Conservation (phyloP, 257 asterid genomes). For the Nemophila menziesii region DNA sequence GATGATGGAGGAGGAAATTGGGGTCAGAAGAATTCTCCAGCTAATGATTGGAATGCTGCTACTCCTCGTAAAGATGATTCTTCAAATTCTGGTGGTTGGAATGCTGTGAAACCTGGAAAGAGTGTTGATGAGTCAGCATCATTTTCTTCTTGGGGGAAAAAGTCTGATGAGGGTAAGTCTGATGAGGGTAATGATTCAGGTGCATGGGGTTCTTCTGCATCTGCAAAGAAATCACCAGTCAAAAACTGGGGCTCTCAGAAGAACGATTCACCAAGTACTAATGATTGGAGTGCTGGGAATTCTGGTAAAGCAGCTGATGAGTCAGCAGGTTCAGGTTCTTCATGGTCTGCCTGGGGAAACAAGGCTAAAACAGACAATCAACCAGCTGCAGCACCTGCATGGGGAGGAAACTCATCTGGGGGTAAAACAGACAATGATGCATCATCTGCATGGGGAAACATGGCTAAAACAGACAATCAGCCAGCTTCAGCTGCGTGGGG, state of each 20-base stretch:
- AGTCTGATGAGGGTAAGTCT: background rate
- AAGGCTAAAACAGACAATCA: too few relatives aligned
- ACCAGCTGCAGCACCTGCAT: background rate
- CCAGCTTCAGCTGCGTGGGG: background rate
- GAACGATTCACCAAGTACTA: conserved; percentile 1
- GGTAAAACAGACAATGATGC: background rate
- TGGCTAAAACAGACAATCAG: background rate
- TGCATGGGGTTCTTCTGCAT: background rate
- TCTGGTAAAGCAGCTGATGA: conserved; percentile 1
- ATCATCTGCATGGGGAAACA: too few relatives aligned
- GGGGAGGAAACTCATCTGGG: conserved; percentile 3
- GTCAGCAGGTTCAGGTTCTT: background rate
- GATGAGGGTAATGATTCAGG: background rate
- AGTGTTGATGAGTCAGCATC: conserved; percentile 12
- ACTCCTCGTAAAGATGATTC: conserved; percentile 15
- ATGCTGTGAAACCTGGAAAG: conserved; percentile 10
- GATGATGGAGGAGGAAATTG: background rate
- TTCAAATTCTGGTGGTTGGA: conserved; percentile 17
- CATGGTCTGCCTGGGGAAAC: background rate
- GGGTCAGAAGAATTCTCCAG: too few relatives aligned
- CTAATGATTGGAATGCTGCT: conserved; percentile 6
- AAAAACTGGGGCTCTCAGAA: background rate
- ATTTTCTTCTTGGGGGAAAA: conserved; percentile 21
- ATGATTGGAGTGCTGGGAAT: conserved; percentile 11
- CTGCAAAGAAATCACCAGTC: background rate